Percentiles rank a stretch among this genome's conserved stretches.
Evolutionary conservation across 192 early-diverging fungal species (phyloP).

Genomic region (Gigaspora rosea): DNA sequence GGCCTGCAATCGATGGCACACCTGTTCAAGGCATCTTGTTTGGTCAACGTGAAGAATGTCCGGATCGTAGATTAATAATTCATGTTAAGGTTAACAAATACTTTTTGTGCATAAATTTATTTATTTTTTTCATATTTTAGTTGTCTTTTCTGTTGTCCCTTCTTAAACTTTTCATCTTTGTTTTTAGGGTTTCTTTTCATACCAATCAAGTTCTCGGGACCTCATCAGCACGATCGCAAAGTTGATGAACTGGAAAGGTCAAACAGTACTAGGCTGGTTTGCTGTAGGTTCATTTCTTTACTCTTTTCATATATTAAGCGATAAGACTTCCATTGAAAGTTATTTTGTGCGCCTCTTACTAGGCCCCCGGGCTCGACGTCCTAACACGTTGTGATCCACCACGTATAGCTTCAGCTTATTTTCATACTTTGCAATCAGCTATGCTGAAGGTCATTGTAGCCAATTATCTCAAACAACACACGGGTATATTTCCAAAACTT

Average conservation of each 20-base stretch:
- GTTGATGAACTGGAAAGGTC: conserved; percentile 32
- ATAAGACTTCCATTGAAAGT: not conserved
- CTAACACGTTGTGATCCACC: not conserved
- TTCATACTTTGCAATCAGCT: conserved; percentile 23
- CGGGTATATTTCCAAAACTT: conserved; percentile 1
- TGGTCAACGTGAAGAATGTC: conserved; percentile 32
- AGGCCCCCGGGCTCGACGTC: conserved; percentile 22
- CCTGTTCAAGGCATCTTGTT: conserved; percentile 31
- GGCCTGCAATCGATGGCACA: conserved; percentile 20
- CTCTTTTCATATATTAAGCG: not conserved
- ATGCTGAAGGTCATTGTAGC: conserved; percentile 33
- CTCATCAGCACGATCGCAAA: conserved; percentile 29
- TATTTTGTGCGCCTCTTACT: not conserved
- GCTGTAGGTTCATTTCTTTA: conserved; percentile 21
- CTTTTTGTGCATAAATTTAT: no score
- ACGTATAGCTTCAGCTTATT: conserved; percentile 34
- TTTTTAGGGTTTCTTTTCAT: conserved; percentile 31
- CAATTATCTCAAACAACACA: conserved; percentile 28
- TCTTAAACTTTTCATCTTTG: not conserved
- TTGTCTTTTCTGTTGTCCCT: not conserved
- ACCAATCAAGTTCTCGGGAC: conserved; percentile 28
- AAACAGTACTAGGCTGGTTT: conserved; percentile 37
- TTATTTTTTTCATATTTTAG: no score
- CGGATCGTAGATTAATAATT: conserved; percentile 25
- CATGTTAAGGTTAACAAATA: conserved; percentile 21